These are phyloP conservation scores for Thraustotheca clavata DNA, from an alignment of 352 stramenopile genomes.

Conservation along the genomic window DNA sequence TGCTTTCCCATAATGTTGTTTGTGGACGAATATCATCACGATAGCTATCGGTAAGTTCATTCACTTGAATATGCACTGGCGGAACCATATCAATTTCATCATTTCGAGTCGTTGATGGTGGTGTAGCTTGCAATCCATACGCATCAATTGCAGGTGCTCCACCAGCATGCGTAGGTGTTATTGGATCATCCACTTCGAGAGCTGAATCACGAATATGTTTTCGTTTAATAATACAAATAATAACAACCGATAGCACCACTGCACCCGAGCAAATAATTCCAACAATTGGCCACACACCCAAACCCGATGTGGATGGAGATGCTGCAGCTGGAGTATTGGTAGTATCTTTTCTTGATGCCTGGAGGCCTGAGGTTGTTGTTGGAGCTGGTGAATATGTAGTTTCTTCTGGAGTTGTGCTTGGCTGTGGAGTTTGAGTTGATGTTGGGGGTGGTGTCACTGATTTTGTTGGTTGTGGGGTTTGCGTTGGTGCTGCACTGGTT, in stretches of 20 bases:
- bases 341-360: not conserved
- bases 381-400: not conserved
- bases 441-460: not conserved
- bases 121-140: not conserved
- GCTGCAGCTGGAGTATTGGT: not conserved
- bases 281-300: not conserved
- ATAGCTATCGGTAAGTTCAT: conserved; percentile 7
- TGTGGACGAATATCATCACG: not conserved
- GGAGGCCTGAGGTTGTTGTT: not conserved
- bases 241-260: not conserved
- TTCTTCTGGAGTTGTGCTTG: not conserved
- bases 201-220: not conserved
- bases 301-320: not conserved
- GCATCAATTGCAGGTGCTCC: not conserved
- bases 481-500: not conserved
- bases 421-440: not conserved
- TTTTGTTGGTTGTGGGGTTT: not conserved
- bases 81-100: not conserved
- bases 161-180: not conserved
- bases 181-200: not conserved
- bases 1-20: not conserved
- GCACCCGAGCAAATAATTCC: not conserved
- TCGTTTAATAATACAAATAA: not conserved
- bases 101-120: not conserved
- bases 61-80: not conserved